Evolutionary conservation across 2,329 filamentous ascomycete genomes (phyloP).

Genomic region (Penicillium sp.): DNA sequence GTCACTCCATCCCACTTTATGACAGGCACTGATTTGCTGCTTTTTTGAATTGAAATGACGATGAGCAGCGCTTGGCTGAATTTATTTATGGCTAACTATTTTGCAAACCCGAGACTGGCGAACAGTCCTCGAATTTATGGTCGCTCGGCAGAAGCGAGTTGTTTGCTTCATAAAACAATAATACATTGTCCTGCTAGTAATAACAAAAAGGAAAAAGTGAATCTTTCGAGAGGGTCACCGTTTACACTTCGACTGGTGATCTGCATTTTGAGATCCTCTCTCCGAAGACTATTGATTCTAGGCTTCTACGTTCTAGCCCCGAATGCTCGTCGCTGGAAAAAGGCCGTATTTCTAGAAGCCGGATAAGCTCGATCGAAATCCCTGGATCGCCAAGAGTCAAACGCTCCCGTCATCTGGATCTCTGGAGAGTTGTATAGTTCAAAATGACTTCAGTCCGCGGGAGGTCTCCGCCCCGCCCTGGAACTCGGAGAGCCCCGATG

Average conservation of each 20-base stretch:
- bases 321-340: background rate
- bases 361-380: background rate
- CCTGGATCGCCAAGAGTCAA: background rate
- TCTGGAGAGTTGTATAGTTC: background rate
- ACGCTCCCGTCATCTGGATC: background rate
- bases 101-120: background rate
- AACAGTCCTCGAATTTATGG: background rate
- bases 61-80: slow-evolving; percentile 1
- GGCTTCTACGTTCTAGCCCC: background rate
- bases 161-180: background rate
- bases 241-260: background rate
- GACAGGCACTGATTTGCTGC: background rate
- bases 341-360: background rate
- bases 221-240: background rate
- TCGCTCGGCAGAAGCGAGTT: background rate
- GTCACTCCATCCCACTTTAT: background rate
- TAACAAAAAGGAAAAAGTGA: background rate
- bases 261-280: background rate
- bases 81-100: background rate
- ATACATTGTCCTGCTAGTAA: background rate
- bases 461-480: slow-evolving; percentile 28
- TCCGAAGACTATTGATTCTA: background rate
- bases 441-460: slow-evolving; percentile 7
- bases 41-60: background rate
- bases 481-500: slow-evolving; percentile 30